Evolutionary conservation across 1,139 yeast genomes (phyloP), one percentile per base, ranked within the genome.

Genomic region (Blastobotrys aristatus): DNA sequence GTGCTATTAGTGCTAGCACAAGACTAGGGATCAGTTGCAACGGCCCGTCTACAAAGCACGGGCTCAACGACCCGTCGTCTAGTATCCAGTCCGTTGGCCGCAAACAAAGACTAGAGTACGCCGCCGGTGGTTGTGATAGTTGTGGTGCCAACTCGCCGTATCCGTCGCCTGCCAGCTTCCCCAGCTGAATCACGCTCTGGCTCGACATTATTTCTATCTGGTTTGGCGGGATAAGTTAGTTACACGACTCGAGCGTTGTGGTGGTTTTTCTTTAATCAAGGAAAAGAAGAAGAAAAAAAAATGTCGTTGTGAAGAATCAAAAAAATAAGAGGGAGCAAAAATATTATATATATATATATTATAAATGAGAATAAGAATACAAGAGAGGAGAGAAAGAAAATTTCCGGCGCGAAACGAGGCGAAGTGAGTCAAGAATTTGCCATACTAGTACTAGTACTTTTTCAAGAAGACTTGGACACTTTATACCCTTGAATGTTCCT

Each of bases 31-130:
- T 42, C 22, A 80, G 75, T 50, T 78, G 70, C 4, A 86, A 58
- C 0, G 75, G 69, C 35, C 92, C 95, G 57, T 84, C 87, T 22
- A 83, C 71, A 60, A 88, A 80, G 58, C 96, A 89, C 1, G 88
- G 84, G 2, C 94, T 80, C 49, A 87, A 75, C 57, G 87, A 95
- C 24, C 80, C 79, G 60, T 79, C 80, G n/a, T 52, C 53, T 4
- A 43, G 72, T 46, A 74, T 22, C 48, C 48, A 45, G 6, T 29
- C 20, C 2, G 11, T 24, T 4, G 44, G 36, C n/a, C 27, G 7
- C 20, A 36, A 11, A 33, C 46, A 43, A 18, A 30, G 41, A 27
- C 30, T 22, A 14, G 40, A 3, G 21, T 21, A 5, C 18, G 5
- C 42, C 5, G 34, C 17, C 14, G 24, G 11, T 2, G 22, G 14